Evolutionary conservation across 148 eudicot genomes (phyloP).

Genomic region (Tetragonia tetragonoides): DNA sequence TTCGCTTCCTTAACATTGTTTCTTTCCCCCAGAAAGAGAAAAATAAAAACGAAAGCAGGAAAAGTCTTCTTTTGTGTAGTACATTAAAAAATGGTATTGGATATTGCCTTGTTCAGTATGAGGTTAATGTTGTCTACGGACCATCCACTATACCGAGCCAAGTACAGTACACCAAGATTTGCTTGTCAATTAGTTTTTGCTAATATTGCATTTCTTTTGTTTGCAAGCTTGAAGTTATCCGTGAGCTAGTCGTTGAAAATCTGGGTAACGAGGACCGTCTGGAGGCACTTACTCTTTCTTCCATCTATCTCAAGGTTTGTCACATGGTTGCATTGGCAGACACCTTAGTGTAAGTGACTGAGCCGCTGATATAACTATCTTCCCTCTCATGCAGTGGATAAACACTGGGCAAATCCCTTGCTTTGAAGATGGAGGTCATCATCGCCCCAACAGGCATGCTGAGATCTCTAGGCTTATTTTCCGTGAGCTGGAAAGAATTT

Average conservation of each 20-base stretch:
- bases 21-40: neutral
- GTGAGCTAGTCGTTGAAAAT: slow-evolving; percentile 63
- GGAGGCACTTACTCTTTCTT: slow-evolving; percentile 82
- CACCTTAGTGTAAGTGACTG: neutral
- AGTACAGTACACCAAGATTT: neutral
- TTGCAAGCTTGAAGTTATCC: slow-evolving; percentile 90
- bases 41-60: neutral
- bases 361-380: neutral
- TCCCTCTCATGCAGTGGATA: slow-evolving; percentile 72
- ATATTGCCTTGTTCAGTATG: neutral
- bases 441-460: slow-evolving; percentile 91
- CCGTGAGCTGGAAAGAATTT: slow-evolving; percentile 78
- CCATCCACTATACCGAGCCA: neutral
- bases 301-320: slow-evolving; percentile 88
- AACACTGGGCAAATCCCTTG: slow-evolving; percentile 95
- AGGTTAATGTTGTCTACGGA: neutral
- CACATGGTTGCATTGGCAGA: neutral
- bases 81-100: no score
- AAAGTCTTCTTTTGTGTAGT: neutral
- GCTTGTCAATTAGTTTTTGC: neutral
- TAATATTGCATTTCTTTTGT: slow-evolving; percentile 27
- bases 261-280: slow-evolving; percentile 52
- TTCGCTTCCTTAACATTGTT: no score
- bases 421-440: slow-evolving; percentile 97
- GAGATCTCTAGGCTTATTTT: slow-evolving; percentile 94